Base-by-base conservation (phyloP, 805 yeast genomes). In the Tetrapisispora taiwanensis region DNA sequence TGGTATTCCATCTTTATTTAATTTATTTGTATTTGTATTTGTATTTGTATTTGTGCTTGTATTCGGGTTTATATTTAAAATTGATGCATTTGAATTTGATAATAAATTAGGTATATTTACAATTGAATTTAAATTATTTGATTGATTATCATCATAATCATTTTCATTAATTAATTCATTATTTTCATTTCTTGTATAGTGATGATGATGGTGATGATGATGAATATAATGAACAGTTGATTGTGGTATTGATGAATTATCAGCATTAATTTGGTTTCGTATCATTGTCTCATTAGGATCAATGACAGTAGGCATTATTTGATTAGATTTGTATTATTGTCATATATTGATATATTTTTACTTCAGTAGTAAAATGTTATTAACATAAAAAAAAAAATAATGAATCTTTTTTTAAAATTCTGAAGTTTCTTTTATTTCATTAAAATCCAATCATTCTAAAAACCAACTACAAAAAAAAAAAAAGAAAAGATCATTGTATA, bases 161-260 rank as follows among this genome's bases (percentile, higher is more conserved):
- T 2, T 40, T 4, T 18, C 15, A 18, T 18, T 7, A 26, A 6
- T 18, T 8, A 14, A n/a, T 15, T n/a, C 28, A 26, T 27, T 34
- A 14, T 13, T 15, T 13, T 19, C 32, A 30, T 33, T 20, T 27
- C 31, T 35, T 6, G 36, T 30, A n/a, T 41, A 41, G 30, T 41
- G 39, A 22, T 41, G 30, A 22, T 41, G 33, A 17, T 41, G 44
- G 18, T 41, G 39, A 17, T 41, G 39, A 30, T 41, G 44, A 30
- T 41, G 44, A 19, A 34, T 33, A 17, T 41, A 39, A 30, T 41
- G 36, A 9, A 41, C 39, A n/a, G 44, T 30, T 27, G 40, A 13
- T 27, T 17, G 34, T 31, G 19, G 3, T n/a, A 31, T 15, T 9
- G 34, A 31, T 28, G 30, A 28, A 28, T 31, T 31, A 31, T 28